Base-by-base conservation (phyloP, 2,329 filamentous ascomycete species). In the Fusarium sp. region DNA sequence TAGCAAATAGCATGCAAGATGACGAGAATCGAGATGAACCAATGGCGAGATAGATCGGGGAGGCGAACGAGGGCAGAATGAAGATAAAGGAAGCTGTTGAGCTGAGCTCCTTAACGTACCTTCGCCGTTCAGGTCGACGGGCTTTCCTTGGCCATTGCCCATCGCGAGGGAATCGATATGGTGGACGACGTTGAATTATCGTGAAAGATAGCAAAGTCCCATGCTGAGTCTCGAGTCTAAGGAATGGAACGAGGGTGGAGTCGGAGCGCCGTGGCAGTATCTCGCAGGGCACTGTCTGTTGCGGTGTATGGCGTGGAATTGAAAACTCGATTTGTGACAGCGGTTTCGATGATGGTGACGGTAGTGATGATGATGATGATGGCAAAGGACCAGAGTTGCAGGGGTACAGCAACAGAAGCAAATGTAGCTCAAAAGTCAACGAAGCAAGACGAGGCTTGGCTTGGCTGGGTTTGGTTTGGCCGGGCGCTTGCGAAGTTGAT, bases 61-160 rank as follows among this genome's bases (percentile, higher is more conserved):
- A 46, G 20, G 42, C 20, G 44, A 38, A 37, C 50, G 44, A 41
- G 37, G 44, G 18, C 18, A 41, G 26, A 43, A 49, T 31, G 15
- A 37, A 53, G 21, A n/a, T 20, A 37, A 31, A 38, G 20, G 26
- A 28, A 55, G 44, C 26, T n/a, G 23, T 18, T 37, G 57, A 49
- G 29, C 21, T 18, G 53, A 53, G 33, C 16, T 18, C 24, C 31
- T 56, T 58, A 24, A 75, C 78, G 54, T 84, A 97, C 94, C 93
- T 91, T 97, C 93, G 84, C 97, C 94, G 83, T 92, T 93, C 83
- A 94, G 91, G 80, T 94, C 91, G 84, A 97, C 89, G 81, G 93
- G 93, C 82, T 98, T 98, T 82, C 94, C 94, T 82, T 95, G 94
- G 79, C 91, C 92, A 84, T 98, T 98, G 80, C 95, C 95, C 95